Evolutionary conservation across 2,329 filamentous ascomycete genomes (phyloP).

Genomic region (Neonectria faginata): DNA sequence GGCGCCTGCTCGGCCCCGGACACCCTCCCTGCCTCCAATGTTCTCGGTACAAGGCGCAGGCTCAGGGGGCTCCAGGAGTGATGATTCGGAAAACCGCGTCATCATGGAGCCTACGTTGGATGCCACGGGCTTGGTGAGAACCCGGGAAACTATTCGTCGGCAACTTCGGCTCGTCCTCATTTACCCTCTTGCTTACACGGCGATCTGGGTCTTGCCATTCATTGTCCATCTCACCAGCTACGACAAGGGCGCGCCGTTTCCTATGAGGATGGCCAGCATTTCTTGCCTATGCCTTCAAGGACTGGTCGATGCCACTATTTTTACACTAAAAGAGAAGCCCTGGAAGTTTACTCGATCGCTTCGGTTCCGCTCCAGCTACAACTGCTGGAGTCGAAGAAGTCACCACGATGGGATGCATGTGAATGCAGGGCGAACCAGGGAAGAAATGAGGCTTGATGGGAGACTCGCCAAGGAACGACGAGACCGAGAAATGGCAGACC

Average conservation of each 20-base stretch:
- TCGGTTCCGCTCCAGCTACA: conserved; percentile 22
- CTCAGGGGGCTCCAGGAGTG: conserved; percentile 34
- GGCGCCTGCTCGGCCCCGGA: conserved; percentile 20
- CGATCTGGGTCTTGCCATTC: conserved; percentile 80
- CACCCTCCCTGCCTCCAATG: conserved; percentile 43
- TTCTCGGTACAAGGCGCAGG: conserved; percentile 37
- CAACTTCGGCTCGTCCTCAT: conserved; percentile 80
- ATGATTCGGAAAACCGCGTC: conserved; percentile 30
- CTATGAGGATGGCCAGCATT: conserved; percentile 65
- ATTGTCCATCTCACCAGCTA: conserved; percentile 66
- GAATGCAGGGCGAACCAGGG: conserved; percentile 59
- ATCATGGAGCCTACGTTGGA: conserved; percentile 35
- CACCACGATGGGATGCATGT: conserved; percentile 30
- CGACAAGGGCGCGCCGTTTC: conserved; percentile 61
- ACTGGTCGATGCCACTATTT: conserved; percentile 74
- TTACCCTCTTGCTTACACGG: conserved; percentile 78
- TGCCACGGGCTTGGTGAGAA: conserved; percentile 47
- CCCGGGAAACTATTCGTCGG: conserved; percentile 69
- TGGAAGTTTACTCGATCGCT: conserved; percentile 60
- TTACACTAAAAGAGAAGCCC: conserved; percentile 76
- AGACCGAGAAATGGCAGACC: conserved; percentile 58
- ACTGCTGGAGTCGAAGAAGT: conserved; percentile 31
- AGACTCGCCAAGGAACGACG: conserved; percentile 60
- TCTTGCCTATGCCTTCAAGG: conserved; percentile 74
- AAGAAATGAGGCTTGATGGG: conserved; percentile 65